Conservation (phyloP, 2,329 filamentous ascomycete species). For the Paecilomyces niveus region DNA sequence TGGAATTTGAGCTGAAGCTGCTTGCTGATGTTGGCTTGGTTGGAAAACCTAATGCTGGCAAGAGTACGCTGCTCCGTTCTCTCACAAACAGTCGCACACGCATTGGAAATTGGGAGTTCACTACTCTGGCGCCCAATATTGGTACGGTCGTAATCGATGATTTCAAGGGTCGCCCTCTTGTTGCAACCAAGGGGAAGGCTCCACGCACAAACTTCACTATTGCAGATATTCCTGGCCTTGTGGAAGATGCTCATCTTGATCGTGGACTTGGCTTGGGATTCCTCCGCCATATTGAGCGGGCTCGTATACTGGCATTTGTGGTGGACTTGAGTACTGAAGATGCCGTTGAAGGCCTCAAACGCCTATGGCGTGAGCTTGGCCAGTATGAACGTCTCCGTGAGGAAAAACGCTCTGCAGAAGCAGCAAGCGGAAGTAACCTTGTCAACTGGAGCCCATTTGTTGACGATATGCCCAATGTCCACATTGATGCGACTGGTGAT, state of each 20-base stretch:
- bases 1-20: slow-evolving; percentile 89
- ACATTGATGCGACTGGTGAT: neutral
- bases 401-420: slow-evolving; percentile 59
- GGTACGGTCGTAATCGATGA: slow-evolving; percentile 91
- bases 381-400: slow-evolving; percentile 79
- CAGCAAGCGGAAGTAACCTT: slow-evolving; percentile 48
- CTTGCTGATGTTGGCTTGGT: slow-evolving; percentile 93
- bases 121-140: slow-evolving; percentile 88
- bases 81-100: slow-evolving; percentile 83
- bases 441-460: slow-evolving; percentile 42
- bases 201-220: slow-evolving; percentile 77
- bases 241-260: slow-evolving; percentile 88
- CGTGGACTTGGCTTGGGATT: slow-evolving; percentile 87
- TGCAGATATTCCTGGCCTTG: slow-evolving; percentile 89
- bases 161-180: slow-evolving; percentile 64
- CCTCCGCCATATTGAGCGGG: slow-evolving; percentile 87
- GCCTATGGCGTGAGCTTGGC: slow-evolving; percentile 83
- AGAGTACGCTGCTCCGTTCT: slow-evolving; percentile 82
- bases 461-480: slow-evolving; percentile 16
- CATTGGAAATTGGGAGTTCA: slow-evolving; percentile 94
- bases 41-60: slow-evolving; percentile 90
- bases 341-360: slow-evolving; percentile 68
- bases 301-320: slow-evolving; percentile 87
- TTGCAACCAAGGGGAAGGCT: slow-evolving; percentile 45
- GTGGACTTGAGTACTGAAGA: slow-evolving; percentile 76